These are phyloP conservation scores for Chlamydomonas sp. DNA, from an alignment of 139 green algal species.

Conservation along the genomic window DNA sequence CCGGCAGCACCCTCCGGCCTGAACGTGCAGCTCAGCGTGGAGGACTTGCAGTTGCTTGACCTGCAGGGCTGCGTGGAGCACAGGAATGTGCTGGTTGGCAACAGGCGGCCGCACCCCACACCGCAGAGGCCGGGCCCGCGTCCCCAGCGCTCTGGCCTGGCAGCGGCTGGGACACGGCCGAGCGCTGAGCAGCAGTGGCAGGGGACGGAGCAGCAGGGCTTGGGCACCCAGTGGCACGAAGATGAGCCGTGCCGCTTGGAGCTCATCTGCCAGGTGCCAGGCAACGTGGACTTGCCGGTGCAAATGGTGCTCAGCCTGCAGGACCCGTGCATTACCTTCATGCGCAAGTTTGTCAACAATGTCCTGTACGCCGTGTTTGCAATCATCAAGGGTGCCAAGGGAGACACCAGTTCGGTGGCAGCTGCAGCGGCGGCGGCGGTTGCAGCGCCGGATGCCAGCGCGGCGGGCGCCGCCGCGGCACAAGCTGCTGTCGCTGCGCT, in stretches of 20 bases:
- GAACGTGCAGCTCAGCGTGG: neutral
- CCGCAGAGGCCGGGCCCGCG: neutral
- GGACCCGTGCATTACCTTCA: constrained; percentile 12
- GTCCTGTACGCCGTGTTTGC: constrained; percentile 3
- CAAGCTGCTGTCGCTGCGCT: neutral
- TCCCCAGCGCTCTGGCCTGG: neutral
- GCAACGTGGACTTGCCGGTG: neutral
- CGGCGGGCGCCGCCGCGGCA: neutral
- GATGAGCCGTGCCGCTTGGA: neutral
- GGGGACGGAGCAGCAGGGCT: neutral
- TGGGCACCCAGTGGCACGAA: neutral
- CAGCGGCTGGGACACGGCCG: neutral
- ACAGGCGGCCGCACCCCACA: neutral
- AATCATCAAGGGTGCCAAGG: neutral
- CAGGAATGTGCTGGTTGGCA: constrained; percentile 41
- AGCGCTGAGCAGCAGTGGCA: neutral
- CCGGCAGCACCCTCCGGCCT: neutral
- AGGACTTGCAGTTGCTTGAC: neutral
- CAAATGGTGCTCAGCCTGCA: neutral
- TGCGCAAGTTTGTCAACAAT: constrained; percentile 35
- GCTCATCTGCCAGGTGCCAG: neutral
- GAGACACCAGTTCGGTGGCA: neutral
- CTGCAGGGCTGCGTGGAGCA: constrained; percentile 51
- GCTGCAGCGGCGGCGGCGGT: neutral
- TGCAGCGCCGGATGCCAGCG: neutral